Evolutionary conservation across 805 yeast genomes (phyloP).

Genomic region (Isabelozyma rhagii): DNA sequence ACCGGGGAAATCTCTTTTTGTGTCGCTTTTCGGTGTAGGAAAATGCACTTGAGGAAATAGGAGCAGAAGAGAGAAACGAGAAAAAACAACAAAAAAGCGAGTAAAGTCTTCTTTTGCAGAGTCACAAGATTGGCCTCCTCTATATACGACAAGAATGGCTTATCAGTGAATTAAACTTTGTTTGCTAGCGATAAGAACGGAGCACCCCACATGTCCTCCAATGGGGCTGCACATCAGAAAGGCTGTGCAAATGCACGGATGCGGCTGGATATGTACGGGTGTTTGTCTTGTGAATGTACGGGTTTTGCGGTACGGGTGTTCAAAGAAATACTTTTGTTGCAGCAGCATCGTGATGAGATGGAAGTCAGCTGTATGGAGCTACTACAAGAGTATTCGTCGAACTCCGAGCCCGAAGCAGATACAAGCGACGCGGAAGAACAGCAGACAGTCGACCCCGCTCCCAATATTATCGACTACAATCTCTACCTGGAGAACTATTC

Average conservation of each 20-base stretch:
- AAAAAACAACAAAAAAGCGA: too few species aligned
- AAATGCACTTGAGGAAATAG: neutral
- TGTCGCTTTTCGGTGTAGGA: neutral
- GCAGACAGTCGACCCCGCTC: neutral
- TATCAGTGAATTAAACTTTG: too few species aligned
- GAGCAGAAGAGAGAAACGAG: neutral
- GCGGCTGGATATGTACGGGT: neutral
- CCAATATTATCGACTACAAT: conserved; percentile 1
- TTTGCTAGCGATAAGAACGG: too few species aligned
- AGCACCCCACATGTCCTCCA: too few species aligned
- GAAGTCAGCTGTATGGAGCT: conserved; percentile 2
- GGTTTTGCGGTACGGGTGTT: neutral
- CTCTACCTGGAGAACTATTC: conserved; percentile 12
- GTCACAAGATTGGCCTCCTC: too few species aligned
- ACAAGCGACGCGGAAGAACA: conserved; percentile 1
- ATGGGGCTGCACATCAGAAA: too few species aligned
- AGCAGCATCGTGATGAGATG: neutral
- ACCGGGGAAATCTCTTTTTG: neutral
- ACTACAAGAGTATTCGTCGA: conserved; percentile 5
- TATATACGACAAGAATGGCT: too few species aligned
- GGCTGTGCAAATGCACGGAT: neutral
- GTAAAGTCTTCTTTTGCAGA: too few species aligned
- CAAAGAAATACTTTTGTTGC: neutral
- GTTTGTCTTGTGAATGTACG: neutral
- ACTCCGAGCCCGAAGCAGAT: conserved; percentile 2